Base-by-base conservation (phyloP, 495 filamentous ascomycete genomes). In the Darksidea phi region DNA sequence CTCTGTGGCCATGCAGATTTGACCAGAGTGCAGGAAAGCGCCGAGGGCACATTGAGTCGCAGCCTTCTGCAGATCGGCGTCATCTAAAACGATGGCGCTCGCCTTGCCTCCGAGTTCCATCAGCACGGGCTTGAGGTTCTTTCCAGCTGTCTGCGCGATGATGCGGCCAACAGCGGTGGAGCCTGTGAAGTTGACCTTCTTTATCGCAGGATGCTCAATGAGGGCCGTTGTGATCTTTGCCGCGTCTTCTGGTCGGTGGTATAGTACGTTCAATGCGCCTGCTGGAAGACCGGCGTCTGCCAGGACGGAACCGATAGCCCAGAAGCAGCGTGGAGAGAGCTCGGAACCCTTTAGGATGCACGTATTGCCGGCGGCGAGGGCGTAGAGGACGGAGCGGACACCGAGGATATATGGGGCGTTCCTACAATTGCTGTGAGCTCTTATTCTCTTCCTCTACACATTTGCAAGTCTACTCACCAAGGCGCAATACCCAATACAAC, bases 1-100 rank as follows among this genome's bases (percentile, higher is more conserved):
- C 76, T 96, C 92, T 0, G 91, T 95, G 1, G 84, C 82, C 92
- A 97, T 94, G 77, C 92, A 97, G 49, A 95, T 84, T 78, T 97
- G 92, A 0, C 92, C 92, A 21, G 82, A 76, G 47, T 85, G 79
- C 68, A 84, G 64, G 59, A 83, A 84, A 0, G 82, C 74, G 32
- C 83, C 79, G 25, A 80, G 34, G 0, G 79, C 76, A 54, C 78
- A 81, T 54, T 74, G 72, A 36, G 75, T 67, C 6, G 82, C 83
- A 11, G 84, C 83, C 54, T 78, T 77, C 15, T 83, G 75, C 24
- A 85, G 58, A 54, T 86, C 73, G 17, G 83, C 83, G 66, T 85
- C 84, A 26, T 83, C 79, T 46, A 83, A 71, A 1, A 86, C 79
- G 53, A 86, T 75, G 0, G 81, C 81, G 4, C 78, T 78, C 10